Evolutionary conservation across 495 filamentous ascomycete species (phyloP), one percentile per base, ranked within the genome.

Genomic region (Glutinoglossum americanum): DNA sequence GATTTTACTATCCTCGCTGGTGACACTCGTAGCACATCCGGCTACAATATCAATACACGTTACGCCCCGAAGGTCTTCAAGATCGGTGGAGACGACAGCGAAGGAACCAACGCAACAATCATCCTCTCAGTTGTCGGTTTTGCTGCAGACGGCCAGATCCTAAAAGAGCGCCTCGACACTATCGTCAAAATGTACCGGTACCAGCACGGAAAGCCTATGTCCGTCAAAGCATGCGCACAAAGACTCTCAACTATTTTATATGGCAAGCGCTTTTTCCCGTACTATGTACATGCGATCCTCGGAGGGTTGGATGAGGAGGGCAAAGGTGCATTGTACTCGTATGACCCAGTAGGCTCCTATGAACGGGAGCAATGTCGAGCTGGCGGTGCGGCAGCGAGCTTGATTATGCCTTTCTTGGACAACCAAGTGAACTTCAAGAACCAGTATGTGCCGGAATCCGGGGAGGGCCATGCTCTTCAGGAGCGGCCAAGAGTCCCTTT

Each of bases 391-490:
- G 92, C 93, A 32, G 84, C 87, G 39, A 94, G 87, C 62, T 73
- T 98, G 71, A 98, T 98, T 69, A 97, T 96, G 85, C 92, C 92
- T 3, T 97, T 98, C 75, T 74, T 98, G 67, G 92, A 98, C 69
- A 98, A 97, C 68, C 93, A 98, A 70, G 92, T 98, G 73, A 96
- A 97, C 72, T 92, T 88, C 76, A 97, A 97, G 77, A 98, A 98
- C 68, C 92, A 97, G 73, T 93, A 94, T 68, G 74, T 88, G 28
- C 92, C 92, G 10, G 83, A 81, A n/a, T 88, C 84, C 64, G 88
- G 85, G 57, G 79, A 78, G 63, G 89, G 89, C 41, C 85, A 92
- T 69, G 84, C 80, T 25, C 76, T 95, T 56, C 70, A 85, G 70
- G 75, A 80, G 65, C 71, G 72, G 64, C 77, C 81, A 63, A 74